Conservation (phyloP, 179 eudicot genomes). For the Beta macrorhiza region DNA sequence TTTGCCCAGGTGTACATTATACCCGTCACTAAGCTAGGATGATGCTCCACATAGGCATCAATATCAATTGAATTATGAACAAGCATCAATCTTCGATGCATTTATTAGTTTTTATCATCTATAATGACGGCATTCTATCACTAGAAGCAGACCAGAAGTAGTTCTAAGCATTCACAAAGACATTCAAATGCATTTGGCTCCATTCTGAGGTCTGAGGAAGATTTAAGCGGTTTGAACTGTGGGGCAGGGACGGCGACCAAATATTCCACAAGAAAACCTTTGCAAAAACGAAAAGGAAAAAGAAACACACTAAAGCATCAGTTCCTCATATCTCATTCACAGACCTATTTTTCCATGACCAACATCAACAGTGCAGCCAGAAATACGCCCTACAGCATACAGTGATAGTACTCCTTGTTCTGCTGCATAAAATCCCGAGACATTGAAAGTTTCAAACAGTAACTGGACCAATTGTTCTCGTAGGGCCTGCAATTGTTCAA, state of each 20-base stretch:
- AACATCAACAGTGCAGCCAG: constrained; percentile 84
- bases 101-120: background rate
- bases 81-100: background rate
- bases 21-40: background rate
- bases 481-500: constrained; percentile 46
- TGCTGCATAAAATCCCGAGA: constrained; percentile 80
- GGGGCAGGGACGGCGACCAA: no score
- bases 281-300: background rate
- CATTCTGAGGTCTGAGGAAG: no score
- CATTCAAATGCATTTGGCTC: background rate
- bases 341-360: constrained; percentile 88
- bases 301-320: background rate
- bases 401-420: constrained; percentile 89
- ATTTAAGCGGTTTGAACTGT: no score
- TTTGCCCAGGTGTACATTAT: constrained; percentile 1
- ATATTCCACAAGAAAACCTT: background rate
- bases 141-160: background rate
- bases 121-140: background rate
- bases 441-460: constrained; percentile 85
- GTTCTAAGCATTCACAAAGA: constrained; percentile 7
- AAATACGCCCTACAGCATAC: constrained; percentile 89
- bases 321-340: background rate
- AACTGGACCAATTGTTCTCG: constrained; percentile 81
- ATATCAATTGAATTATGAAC: constrained; percentile 1
- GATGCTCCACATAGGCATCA: background rate